These are phyloP conservation scores for Rhizophlyctis rosea DNA, from an alignment of 192 early-diverging fungal species.

Conservation along the genomic window DNA sequence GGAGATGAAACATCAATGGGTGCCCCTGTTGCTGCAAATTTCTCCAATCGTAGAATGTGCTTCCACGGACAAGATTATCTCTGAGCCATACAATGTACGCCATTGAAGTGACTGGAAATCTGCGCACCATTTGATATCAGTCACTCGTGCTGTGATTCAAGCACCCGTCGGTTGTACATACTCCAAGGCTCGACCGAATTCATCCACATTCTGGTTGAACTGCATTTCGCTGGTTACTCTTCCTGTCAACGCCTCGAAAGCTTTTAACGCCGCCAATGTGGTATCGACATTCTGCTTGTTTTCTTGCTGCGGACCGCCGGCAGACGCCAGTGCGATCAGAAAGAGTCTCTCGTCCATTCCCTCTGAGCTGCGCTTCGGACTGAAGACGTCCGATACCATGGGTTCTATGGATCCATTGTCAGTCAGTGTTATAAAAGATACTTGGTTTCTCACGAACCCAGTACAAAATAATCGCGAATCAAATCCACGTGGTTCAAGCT, in stretches of 20 bases:
- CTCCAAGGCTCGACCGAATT: not conserved
- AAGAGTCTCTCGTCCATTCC: not conserved
- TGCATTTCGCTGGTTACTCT: not conserved
- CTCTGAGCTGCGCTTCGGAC: too few species aligned
- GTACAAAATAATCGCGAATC: not conserved
- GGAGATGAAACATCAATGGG: not conserved
- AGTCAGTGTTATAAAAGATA: not conserved
- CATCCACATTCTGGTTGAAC: not conserved
- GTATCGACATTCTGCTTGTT: not conserved
- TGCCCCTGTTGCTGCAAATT: not conserved
- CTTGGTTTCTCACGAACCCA: not conserved
- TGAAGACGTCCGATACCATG: not conserved
- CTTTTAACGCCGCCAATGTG: not conserved
- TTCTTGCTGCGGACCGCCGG: not conserved
- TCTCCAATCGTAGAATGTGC: not conserved
- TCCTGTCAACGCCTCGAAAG: not conserved
- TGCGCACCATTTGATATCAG: not conserved
- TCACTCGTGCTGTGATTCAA: not conserved
- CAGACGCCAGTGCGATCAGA: too few species aligned
- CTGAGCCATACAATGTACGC: not conserved
- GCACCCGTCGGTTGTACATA: not conserved
- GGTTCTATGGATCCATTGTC: not conserved
- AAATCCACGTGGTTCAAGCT: not conserved
- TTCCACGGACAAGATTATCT: not conserved
- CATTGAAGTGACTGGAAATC: not conserved